Evolutionary conservation across 768 basidiomycete species (phyloP).

Genomic region (Trametopsis cervina): DNA sequence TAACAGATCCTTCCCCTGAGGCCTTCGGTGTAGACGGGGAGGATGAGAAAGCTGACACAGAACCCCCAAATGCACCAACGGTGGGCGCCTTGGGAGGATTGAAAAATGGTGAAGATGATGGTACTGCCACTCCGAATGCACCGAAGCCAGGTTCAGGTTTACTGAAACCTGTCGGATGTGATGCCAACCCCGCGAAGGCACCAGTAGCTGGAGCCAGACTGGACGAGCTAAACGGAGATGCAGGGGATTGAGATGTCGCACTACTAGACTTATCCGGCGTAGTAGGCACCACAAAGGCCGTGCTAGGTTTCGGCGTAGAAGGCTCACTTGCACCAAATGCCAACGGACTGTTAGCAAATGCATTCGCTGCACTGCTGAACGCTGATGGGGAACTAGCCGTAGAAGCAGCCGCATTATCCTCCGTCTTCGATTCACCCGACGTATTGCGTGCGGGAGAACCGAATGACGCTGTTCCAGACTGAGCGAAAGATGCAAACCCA

Average conservation of each 20-base stretch:
- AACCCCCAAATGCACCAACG: conserved; percentile 4
- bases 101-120: conserved; percentile 18
- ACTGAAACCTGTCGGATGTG: conserved; percentile 6
- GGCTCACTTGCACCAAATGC: background rate
- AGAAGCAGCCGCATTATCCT: background rate
- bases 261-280: background rate
- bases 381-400: background rate
- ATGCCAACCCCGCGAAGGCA: conserved; percentile 13
- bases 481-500: background rate
- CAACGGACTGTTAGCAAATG: background rate
- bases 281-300: conserved; percentile 4
- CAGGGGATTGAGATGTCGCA: background rate
- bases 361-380: no score
- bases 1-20: background rate
- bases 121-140: conserved; percentile 21
- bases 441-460: background rate
- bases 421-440: background rate
- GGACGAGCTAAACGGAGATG: background rate
- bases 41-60: conserved; percentile 6
- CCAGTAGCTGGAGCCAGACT: conserved; percentile 9
- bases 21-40: background rate
- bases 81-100: conserved; percentile 14
- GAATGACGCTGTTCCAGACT: background rate
- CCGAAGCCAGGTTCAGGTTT: conserved; percentile 25
- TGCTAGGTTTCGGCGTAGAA: conserved; percentile 8